Percentiles rank a stretch among this genome's conserved stretches.
Conservation (phyloP, 768 basidiomycete genomes). For the Pleurotus giganteus region DNA sequence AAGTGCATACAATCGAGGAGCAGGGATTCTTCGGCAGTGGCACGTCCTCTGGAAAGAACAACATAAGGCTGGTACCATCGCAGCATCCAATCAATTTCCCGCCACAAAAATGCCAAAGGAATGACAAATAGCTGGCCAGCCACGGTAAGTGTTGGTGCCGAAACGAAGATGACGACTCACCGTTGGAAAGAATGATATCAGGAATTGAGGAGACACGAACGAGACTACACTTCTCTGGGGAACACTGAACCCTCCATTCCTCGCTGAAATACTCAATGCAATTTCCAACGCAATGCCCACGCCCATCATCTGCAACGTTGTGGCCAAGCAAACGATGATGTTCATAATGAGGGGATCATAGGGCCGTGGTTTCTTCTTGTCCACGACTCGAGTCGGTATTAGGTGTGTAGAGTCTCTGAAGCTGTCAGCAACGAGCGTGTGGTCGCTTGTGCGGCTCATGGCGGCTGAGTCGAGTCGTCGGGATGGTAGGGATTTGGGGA, state of each 20-base stretch:
- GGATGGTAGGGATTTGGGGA: not conserved
- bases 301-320: constrained; percentile 40
- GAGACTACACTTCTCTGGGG: constrained; percentile 47
- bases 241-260: constrained; percentile 48
- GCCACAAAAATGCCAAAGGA: constrained; percentile 50
- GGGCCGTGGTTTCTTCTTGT: constrained; percentile 33
- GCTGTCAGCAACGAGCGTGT: constrained; percentile 18
- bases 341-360: constrained; percentile 37
- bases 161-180: constrained; percentile 23
- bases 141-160: constrained; percentile 34
- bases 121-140: constrained; percentile 52
- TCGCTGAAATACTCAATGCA: constrained; percentile 39
- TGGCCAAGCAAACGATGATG: constrained; percentile 33
- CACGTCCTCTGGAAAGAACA: constrained; percentile 48
- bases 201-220: constrained; percentile 44
- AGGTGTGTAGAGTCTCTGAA: constrained; percentile 45
- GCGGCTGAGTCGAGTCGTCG: not conserved
- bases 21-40: constrained; percentile 56
- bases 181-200: constrained; percentile 45
- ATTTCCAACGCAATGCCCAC: constrained; percentile 48
- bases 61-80: constrained; percentile 69
- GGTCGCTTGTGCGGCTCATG: constrained; percentile 6
- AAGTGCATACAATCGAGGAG: constrained; percentile 56
- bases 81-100: constrained; percentile 51
- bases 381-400: constrained; percentile 43